Evolutionary conservation across 169 alveolate genomes (phyloP), one percentile per base, ranked within the genome.

Genomic region (Plasmodium malariae): DNA sequence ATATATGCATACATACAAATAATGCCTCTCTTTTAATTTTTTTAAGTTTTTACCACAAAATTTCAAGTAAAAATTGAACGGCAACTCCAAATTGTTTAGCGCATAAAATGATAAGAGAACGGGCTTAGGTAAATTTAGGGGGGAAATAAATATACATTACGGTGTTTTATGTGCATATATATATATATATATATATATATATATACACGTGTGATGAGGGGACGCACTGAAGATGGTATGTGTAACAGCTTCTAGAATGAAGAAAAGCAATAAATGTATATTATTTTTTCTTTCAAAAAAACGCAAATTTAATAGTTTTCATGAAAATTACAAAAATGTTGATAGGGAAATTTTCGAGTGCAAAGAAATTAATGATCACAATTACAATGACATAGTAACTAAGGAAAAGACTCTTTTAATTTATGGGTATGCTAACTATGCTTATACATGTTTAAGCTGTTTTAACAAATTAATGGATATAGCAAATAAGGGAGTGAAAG

Each of bases 341-440:
- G 14, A 65, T 34, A 19, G 26, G 17, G 36, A 55, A n/a, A 30
- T 70, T 55, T 49, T 69, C 9, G 85, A 83, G 51, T 69, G 60
- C 4, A 86, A 40, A 68, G 92, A 86, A 69, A 54, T 86, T 57
- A 70, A 70, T 62, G 92, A 86, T 21, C 36, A 86, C 17, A 86
- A 86, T 86, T 86, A 55, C 57, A 65, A 59, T 4, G 26, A 1
- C 24, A 17, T 69, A 57, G 28, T 86, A 86, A 70, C 17, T 43
- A 59, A 86, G 24, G 85, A 74, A 17, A 68, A 71, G 43, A 43
- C 70, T 3, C 57, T 69, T 86, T 72, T 86, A 34, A 24, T 86
- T 30, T 86, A 57, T 45, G 92, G 87, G 40, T 86, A 86, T 86
- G 87, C 92, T 28, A 55, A 68, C 30, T 86, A 86, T 72, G 51